Evolutionary conservation across 176 grass and related monocot species (phyloP).

Genomic region (Tillandsia fasciculata): DNA sequence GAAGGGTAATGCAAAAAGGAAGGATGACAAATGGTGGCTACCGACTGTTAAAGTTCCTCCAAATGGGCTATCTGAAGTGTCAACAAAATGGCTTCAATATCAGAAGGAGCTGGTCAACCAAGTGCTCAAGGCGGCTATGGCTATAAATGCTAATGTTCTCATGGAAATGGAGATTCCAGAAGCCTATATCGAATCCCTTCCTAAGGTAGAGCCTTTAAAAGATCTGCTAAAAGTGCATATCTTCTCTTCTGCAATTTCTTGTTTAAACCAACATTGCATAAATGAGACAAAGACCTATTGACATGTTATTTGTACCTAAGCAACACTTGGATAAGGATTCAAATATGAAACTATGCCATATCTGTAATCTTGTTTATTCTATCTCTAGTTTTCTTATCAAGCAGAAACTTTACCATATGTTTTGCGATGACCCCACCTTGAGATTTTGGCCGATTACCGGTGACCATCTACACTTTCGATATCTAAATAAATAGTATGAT

Average conservation of each 20-base stretch:
- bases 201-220: conserved; percentile 42
- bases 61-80: conserved; percentile 35
- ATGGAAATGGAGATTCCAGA: conserved; percentile 91
- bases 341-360: neutral
- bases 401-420: too few species aligned
- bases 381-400: too few species aligned
- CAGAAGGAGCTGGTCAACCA: conserved; percentile 85
- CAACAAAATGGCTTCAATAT: conserved; percentile 55
- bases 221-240: neutral
- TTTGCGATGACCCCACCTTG: too few species aligned
- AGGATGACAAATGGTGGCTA: conserved; percentile 93
- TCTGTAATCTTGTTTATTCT: neutral
- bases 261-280: too few species aligned
- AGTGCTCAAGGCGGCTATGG: conserved; percentile 95
- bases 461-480: too few species aligned
- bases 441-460: too few species aligned
- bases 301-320: too few species aligned
- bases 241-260: too few species aligned
- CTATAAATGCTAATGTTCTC: conserved; percentile 95
- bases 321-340: neutral
- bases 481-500: too few species aligned
- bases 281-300: too few species aligned
- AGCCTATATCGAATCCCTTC: conserved; percentile 62
- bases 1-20: conserved; percentile 36
- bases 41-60: conserved; percentile 69